Conservation (phyloP, 2,329 filamentous ascomycete species). For the Scytalidium lignicola region DNA sequence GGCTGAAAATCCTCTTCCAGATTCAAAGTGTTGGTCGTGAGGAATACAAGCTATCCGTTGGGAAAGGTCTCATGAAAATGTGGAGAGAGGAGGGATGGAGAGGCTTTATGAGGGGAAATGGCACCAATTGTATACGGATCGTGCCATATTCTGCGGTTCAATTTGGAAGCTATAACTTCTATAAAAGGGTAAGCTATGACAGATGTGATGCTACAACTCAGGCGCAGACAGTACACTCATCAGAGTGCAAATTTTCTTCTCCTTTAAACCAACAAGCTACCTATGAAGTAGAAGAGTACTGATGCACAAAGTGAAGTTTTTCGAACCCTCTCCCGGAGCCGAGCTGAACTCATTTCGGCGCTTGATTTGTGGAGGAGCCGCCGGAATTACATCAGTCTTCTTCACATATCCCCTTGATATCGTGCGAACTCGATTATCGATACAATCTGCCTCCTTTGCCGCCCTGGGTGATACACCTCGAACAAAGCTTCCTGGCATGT, state of each 20-base stretch:
- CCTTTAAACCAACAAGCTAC: too few species aligned
- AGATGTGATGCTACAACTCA: conserved; percentile 2
- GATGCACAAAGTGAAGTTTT: conserved; percentile 52
- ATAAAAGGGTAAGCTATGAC: conserved; percentile 69
- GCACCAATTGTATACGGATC: conserved; percentile 96
- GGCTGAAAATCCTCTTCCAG: conserved; percentile 96
- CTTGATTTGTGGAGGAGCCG: conserved; percentile 82
- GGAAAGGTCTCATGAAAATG: conserved; percentile 88
- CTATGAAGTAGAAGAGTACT: neutral
- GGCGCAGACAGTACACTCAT: too few species aligned
- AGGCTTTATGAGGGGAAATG: conserved; percentile 96
- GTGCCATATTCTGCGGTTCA: conserved; percentile 97
- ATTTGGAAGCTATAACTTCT: conserved; percentile 97
- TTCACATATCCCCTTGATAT: conserved; percentile 97
- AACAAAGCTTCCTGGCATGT: conserved; percentile 82
- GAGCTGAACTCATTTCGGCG: conserved; percentile 70
- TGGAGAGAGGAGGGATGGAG: conserved; percentile 95
- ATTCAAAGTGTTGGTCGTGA: conserved; percentile 85
- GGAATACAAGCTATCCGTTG: conserved; percentile 90
- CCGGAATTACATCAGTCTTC: conserved; percentile 91
- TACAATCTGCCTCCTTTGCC: conserved; percentile 93
- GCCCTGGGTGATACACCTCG: conserved; percentile 59
- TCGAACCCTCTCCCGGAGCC: conserved; percentile 69
- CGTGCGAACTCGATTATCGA: conserved; percentile 89
- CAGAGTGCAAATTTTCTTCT: neutral